phyloP scores from a whole-genome alignment of 2,329 filamentous ascomycete genomes.

The Aurifilum marmelostoma region DNA sequence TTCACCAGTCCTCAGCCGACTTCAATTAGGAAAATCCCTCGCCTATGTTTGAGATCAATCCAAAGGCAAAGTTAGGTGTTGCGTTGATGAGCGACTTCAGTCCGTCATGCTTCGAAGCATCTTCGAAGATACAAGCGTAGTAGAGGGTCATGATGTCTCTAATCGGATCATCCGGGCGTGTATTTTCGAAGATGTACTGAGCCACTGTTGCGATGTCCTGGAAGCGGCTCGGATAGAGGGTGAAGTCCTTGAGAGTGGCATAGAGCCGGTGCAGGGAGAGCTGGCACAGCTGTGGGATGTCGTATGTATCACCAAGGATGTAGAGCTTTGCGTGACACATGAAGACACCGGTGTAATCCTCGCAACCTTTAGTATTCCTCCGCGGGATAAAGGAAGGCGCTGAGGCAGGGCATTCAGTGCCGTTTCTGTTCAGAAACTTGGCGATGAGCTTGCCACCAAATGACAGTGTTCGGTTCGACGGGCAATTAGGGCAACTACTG shows the following conservation, averaged over 20 bases:
- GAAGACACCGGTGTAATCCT: slow-evolving; percentile 29
- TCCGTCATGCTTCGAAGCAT: slow-evolving; percentile 18
- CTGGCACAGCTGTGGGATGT: slow-evolving; percentile 16
- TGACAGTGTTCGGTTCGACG: no score
- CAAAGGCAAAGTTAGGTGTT: slow-evolving; percentile 18
- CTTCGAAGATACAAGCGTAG: slow-evolving; percentile 28
- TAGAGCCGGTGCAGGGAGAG: slow-evolving; percentile 24
- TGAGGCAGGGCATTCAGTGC: background rate
- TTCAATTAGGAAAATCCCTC: slow-evolving; percentile 18
- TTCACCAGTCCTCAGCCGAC: background rate
- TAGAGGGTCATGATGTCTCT: slow-evolving; percentile 24
- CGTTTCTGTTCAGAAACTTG: background rate
- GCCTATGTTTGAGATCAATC: slow-evolving; percentile 16
- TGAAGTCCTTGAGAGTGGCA: slow-evolving; percentile 25
- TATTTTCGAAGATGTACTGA: slow-evolving; percentile 27
- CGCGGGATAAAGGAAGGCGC: background rate
- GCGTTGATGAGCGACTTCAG: slow-evolving; percentile 17
- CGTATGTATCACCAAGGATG: slow-evolving; percentile 28
- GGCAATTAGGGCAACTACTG: background rate
- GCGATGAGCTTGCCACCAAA: background rate
- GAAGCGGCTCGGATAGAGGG: slow-evolving; percentile 20
- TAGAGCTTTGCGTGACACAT: slow-evolving; percentile 30
- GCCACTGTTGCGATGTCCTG: slow-evolving; percentile 18
- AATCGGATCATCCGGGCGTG: slow-evolving; percentile 19
- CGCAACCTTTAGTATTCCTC: slow-evolving; percentile 20